Conservation (phyloP, 2,329 filamentous ascomycete genomes). For the Didymella arachidicola region DNA sequence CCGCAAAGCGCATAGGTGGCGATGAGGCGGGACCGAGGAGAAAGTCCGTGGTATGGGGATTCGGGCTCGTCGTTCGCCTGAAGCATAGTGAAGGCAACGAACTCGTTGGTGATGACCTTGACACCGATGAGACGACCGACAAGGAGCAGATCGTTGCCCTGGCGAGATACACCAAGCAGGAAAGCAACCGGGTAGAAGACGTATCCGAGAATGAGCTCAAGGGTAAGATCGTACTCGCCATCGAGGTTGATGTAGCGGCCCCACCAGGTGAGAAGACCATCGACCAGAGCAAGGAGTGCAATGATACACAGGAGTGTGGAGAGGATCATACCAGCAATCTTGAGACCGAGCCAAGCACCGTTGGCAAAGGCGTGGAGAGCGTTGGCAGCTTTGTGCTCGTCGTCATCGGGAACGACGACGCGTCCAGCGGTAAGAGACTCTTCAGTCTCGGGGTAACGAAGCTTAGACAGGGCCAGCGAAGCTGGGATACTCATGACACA, state of each 20-base stretch:
- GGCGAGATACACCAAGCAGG: slow-evolving; percentile 77
- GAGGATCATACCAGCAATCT: slow-evolving; percentile 84
- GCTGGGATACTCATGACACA: slow-evolving; percentile 97
- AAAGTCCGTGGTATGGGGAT: slow-evolving; percentile 64
- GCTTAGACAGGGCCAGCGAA: slow-evolving; percentile 85
- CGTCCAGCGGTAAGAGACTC: slow-evolving; percentile 83
- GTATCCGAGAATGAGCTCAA: slow-evolving; percentile 80
- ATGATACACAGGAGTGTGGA: slow-evolving; percentile 84
- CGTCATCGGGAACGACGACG: slow-evolving; percentile 80
- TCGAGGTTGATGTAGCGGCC: slow-evolving; percentile 78
- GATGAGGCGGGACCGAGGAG: slow-evolving; percentile 77
- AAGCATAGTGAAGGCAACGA: slow-evolving; percentile 72
- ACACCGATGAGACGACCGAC: slow-evolving; percentile 82
- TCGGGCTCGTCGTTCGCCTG: slow-evolving; percentile 53
- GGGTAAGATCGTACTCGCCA: slow-evolving; percentile 69
- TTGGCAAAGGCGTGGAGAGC: slow-evolving; percentile 84
- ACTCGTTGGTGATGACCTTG: slow-evolving; percentile 89
- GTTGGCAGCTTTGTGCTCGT: slow-evolving; percentile 79
- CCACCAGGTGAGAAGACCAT: slow-evolving; percentile 84
- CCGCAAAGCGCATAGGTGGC: slow-evolving; percentile 84
- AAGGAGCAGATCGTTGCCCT: slow-evolving; percentile 66
- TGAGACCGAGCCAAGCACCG: slow-evolving; percentile 84
- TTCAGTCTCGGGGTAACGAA: slow-evolving; percentile 88
- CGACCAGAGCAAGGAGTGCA: slow-evolving; percentile 74
- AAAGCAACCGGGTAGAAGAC: slow-evolving; percentile 80